These are phyloP conservation scores for Lactifluus piperatus DNA, from an alignment of 768 basidiomycete species.

Conservation along the genomic window DNA sequence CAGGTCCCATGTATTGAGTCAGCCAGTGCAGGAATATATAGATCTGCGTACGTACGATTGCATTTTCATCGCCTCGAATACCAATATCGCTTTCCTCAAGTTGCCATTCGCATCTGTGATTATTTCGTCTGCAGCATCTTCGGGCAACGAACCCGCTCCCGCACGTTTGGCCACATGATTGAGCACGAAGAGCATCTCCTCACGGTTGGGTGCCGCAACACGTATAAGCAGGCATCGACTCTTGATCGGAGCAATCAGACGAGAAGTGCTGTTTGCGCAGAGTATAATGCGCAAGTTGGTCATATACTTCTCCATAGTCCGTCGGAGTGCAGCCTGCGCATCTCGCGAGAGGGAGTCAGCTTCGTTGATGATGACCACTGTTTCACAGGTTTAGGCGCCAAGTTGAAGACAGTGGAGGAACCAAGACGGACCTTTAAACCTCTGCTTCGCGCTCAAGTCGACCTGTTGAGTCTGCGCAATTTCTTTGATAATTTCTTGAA, in stretches of 20 bases:
- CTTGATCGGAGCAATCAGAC: slow-evolving; percentile 93
- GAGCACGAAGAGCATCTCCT: slow-evolving; percentile 70
- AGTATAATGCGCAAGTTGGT: slow-evolving; percentile 94
- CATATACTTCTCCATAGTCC: slow-evolving; percentile 99
- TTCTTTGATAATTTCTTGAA: slow-evolving; percentile 95
- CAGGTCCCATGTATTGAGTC: background rate
- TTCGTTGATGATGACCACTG: slow-evolving; percentile 98
- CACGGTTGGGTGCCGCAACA: slow-evolving; percentile 75
- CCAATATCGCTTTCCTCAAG: slow-evolving; percentile 87
- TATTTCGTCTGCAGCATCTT: slow-evolving; percentile 66
- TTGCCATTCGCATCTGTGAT: slow-evolving; percentile 80
- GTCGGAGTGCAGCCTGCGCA: slow-evolving; percentile 91
- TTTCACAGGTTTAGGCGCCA: background rate
- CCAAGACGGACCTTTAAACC: slow-evolving; percentile 78
- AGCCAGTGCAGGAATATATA: background rate
- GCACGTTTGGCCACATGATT: slow-evolving; percentile 72
- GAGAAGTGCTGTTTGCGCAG: slow-evolving; percentile 91
- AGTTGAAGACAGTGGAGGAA: background rate
- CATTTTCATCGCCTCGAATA: slow-evolving; percentile 94
- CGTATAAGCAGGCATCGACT: slow-evolving; percentile 91
- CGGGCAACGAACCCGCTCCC: slow-evolving; percentile 64
- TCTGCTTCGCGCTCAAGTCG: slow-evolving; percentile 87
- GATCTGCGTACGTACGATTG: slow-evolving; percentile 68
- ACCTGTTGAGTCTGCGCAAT: slow-evolving; percentile 99
- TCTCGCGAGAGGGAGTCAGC: slow-evolving; percentile 92